Percentiles rank a stretch among this genome's conserved stretches.
These are phyloP conservation scores for Singerocomus rubriflavus DNA, from an alignment of 1,284 basidiomycete species.

Conservation along the genomic window DNA sequence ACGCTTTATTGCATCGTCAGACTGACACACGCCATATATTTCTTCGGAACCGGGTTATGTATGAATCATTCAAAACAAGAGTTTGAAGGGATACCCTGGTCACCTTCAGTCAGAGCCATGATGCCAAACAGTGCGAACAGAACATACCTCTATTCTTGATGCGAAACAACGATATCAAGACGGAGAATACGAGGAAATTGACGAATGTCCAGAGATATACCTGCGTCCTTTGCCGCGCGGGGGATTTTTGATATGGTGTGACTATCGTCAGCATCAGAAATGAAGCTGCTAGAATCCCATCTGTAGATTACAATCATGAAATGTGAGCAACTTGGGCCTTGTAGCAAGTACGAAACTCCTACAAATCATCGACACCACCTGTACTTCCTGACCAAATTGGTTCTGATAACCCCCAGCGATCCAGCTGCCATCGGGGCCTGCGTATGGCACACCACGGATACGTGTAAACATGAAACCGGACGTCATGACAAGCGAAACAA, in stretches of 20 bases:
- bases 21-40: constrained; percentile 4
- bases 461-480: constrained; percentile 96
- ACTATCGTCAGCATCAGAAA: constrained; percentile 83
- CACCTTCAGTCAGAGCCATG: not conserved
- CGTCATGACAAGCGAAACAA: constrained; percentile 79
- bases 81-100: constrained; percentile 75
- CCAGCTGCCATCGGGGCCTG: constrained; percentile 67
- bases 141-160: constrained; percentile 83
- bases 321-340: constrained; percentile 5
- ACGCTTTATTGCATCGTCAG: constrained; percentile 16
- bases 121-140: not conserved
- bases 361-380: constrained; percentile 88
- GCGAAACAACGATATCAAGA: constrained; percentile 86
- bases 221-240: constrained; percentile 77
- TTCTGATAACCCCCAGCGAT: constrained; percentile 87
- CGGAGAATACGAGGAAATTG: constrained; percentile 82
- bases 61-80: constrained; percentile 51
- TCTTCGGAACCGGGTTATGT: not conserved
- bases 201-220: constrained; percentile 89
- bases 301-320: constrained; percentile 40
- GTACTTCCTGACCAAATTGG: constrained; percentile 91
- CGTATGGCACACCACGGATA: constrained; percentile 82
- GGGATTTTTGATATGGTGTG: constrained; percentile 77
- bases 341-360: constrained; percentile 31
- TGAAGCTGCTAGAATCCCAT: constrained; percentile 78